Base-by-base conservation (phyloP, 2,329 filamentous ascomycete species). In the Chrysoporthe cubensis region DNA sequence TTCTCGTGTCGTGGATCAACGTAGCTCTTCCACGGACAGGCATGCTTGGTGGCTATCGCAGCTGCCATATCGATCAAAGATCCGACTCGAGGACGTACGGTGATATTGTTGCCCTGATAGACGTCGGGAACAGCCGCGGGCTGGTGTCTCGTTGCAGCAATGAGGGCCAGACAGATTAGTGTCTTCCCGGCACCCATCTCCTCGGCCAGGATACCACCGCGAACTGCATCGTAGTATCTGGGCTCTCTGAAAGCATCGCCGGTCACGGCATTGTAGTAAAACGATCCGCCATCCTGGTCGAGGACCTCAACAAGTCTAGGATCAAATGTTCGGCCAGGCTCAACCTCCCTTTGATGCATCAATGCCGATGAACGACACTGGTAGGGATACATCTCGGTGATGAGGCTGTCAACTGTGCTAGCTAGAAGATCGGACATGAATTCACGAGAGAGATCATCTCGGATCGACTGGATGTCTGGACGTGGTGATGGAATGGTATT, bases 121-220 rank as follows among this genome's bases (percentile, higher is more conserved):
- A 90, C 76, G 3, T 88, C 84, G 1, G 94, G 90, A 3, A 91
- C 85, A 21, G 83, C 79, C 5, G 92, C 87, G 13, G 89, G 85
- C 70, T 94, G 86, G 43, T 89, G 83, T 72, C 87, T 88, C 0
- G 93, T 97, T 2, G 93, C 90, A 37, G 96, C 81, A 50, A 97
- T 89, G 2, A 93, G 80, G 7, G 90, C 84, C 21, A 98, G 80
- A 71, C 91, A 95, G 13, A 97, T 97, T 37, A 97, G 79, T 0
- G 95, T 97, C 80, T 97, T 98, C 0, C 95, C 94, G 0, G 86
- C 80, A 6, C 90, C 91, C 91, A 94, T 94, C 71, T 92, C 90
- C 75, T 96, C 92, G 0, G 91, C 91, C 16, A 94, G 80, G 16
- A 95, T 91, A 2, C 94, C 95, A 44, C 94, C 94, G 67, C 85